Percentiles rank a stretch among this genome's conserved stretches.
These are phyloP conservation scores for Penicillium sp. DNA, from an alignment of 2,329 filamentous ascomycete species.

Conservation along the genomic window DNA sequence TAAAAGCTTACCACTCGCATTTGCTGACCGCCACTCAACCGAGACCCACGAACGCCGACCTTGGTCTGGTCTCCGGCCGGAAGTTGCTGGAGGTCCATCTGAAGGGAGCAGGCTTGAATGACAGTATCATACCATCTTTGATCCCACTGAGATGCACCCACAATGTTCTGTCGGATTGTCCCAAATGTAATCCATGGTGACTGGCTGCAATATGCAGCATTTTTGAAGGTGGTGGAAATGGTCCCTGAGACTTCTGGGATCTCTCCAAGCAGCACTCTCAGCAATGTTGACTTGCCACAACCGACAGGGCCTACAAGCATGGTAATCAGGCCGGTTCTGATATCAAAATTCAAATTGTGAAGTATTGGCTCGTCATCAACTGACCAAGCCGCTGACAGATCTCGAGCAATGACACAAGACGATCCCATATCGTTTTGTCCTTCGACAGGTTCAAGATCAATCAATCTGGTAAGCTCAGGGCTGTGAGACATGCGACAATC, in stretches of 20 bases:
- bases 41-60: constrained; percentile 24
- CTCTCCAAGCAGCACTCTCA: constrained; percentile 22
- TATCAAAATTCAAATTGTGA: constrained; percentile 15
- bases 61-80: constrained; percentile 26
- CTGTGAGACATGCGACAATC: constrained; percentile 13
- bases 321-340: constrained; percentile 10
- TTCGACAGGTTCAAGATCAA: constrained; percentile 4
- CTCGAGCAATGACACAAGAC: constrained; percentile 7
- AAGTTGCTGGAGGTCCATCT: constrained; percentile 18
- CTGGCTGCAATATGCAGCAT: constrained; percentile 24
- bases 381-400: constrained; percentile 18
- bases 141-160: constrained; percentile 17
- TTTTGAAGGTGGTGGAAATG: constrained; percentile 15
- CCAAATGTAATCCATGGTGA: constrained; percentile 24
- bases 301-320: constrained; percentile 25
- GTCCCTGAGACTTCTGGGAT: constrained; percentile 16
- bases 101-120: constrained; percentile 12
- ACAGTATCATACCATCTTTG: constrained; percentile 15
- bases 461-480: background rate
- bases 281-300: constrained; percentile 24
- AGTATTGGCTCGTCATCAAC: constrained; percentile 16
- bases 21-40: constrained; percentile 23
- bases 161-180: constrained; percentile 18
- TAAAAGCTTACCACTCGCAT: constrained; percentile 27
- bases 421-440: background rate